Evolutionary conservation across 352 stramenopile species (phyloP), one percentile per base, ranked within the genome.

Genomic region (Phytophthora kernoviae): DNA sequence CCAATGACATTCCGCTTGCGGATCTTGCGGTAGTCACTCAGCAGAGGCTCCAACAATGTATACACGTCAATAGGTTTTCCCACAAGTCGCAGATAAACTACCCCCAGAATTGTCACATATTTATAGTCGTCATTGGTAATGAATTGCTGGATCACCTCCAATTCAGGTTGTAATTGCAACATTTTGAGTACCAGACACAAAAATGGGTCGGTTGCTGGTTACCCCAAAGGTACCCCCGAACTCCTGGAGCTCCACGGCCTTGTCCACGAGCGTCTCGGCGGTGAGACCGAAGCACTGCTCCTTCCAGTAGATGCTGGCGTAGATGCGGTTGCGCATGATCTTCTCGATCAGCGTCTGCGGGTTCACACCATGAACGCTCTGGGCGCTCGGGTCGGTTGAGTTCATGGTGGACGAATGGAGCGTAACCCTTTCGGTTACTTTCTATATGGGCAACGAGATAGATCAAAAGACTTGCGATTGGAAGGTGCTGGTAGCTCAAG

Each of bases 71-170:
- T 51, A 1, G 97, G 88, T 45, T 88, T 85, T 10, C 95, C 97
- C 42, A 97, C 93, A n/a, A 99, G 79, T 12, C 97, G 77, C 51
- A 99, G 47, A 69, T 99, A 99, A 58, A 99, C 98, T 1, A 94
- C 94, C 2, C 97, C 98, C 10, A 99, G 73, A 10, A 95, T 82
- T 39, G 93, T 90, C 44, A 99, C 79, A 74, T 99, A 99, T 81
- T 99, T 99, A 81, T 99, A 99, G 61, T 99, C 93, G 7, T 98
- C 93, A 65, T 99, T 98, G 52, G 98, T 73, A 17, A 99, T 92
- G 67, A 99, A 99, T 36, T 84, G 73, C 24, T 59, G 66, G 21
- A 99, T 79, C 37, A 99, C 96, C 26, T 99, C 96, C 32, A 94
- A 77, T 59, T 99, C 96, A 1, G 97, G 97, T 65, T 98, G 90